Base-by-base conservation (phyloP, 306 rosid genomes). In the Acacia crassicarpa region DNA sequence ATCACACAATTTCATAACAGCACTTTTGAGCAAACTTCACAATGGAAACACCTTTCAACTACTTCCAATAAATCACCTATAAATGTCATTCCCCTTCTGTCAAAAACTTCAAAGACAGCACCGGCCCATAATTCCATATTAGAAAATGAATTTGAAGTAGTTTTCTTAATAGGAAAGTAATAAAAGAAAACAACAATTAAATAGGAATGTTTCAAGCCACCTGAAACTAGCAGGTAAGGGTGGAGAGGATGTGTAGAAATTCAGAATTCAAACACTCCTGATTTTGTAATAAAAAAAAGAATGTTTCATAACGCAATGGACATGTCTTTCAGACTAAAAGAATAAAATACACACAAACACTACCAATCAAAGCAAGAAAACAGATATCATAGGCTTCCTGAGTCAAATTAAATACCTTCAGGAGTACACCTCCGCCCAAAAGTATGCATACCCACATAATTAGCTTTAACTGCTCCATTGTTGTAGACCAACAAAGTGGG, bases 361-460 rank as follows among this genome's bases (percentile, higher is more conserved):
- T 12, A 20, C 19, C 33, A 33, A 66, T 32, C 44, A 32, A 15
- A 66, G 44, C 44, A 32, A 66, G 45, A 72, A 59, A 49, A 49
- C 30, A 62, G 4, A 72, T 59, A 78, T 8, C 44, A 79, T 19
- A 58, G 23, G 65, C 59, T 33, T 66, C 38, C 23, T 10, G 9
- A 81, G 56, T 82, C 43, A 67, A 58, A 58, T 58, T 40, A 76
- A 67, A 67, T 93, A 95, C 99, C 99, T 93, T 95, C 98, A 4
- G 99, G 96, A 3, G 98, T 90, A 87, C 98, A 93, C 81, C 93
- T 92, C 81, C 94, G 80, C 77, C 99, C 99, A 54, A 95, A 95
- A 81, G 84, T 86, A 25, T 22, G 91, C 90, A 92, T 33, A 10
- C 99, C 99, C 16, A 91, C 99, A 45, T 92, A 84, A 79, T 95